Base-by-base conservation (phyloP, 495 filamentous ascomycete genomes). In the Lindgomyces ingoldianus region DNA sequence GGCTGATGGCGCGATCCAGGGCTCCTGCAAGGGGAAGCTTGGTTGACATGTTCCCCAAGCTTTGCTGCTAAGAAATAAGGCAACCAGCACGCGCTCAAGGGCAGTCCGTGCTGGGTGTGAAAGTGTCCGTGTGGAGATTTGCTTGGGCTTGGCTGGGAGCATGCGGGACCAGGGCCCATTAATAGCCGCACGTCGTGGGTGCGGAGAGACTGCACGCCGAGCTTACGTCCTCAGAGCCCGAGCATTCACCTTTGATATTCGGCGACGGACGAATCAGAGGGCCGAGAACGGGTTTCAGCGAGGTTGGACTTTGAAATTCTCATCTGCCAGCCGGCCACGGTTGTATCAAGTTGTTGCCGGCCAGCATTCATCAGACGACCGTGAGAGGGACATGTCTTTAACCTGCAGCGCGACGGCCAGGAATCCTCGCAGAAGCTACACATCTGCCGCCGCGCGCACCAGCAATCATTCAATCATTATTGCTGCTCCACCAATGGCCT, bases 111-210 rank as follows among this genome's bases (percentile, higher is more conserved):
- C 62, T 57, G 29, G 10, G 24, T 12, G 19, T 6, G 21, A 24
- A 39, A 21, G 53, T 24, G 55, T 55, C 55, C 48, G 56, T 65
- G 62, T 65, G 62, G 62, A 65, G 56, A 65, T 65, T 65, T 45
- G 59, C 55, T 25, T 42, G 33, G 47, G 27, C 57, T 51, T 50
- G 57, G 57, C 57, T 14, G 57, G n/a, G 55, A 12, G 21, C 41
- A 4, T 25, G 51, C 33, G 45, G 26, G 51, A 52, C 50, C 33
- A 39, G 50, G 51, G 51, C 30, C 46, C 49, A 62, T 62, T 62
- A 62, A 62, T 62, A 62, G 49, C 59, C 59, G 59, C 59, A 62
- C 27, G 21, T n/a, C 36, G 55, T 41, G 21, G 42, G 50, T 25
- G 60, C 60, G 62, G 56, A 65, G 48, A 42, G 62, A 53, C 56